Evolutionary conservation across 805 yeast genomes (phyloP).

Genomic region (Blastobotrys robertii): DNA sequence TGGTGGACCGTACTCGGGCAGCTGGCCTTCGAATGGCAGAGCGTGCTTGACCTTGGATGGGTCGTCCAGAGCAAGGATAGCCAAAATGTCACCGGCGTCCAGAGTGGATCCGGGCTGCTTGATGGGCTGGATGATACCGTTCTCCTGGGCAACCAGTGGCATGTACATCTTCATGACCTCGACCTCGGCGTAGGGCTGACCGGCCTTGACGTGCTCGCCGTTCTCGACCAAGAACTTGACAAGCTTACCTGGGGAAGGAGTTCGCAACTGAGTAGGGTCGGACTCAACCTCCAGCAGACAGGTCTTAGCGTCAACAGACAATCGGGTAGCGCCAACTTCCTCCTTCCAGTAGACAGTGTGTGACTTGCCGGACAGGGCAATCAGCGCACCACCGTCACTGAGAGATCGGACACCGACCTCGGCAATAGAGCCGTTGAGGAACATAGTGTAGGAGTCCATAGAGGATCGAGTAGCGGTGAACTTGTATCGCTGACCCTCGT

Average conservation of each 20-base stretch:
- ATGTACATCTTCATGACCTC: constrained; percentile 99
- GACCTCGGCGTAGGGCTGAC: constrained; percentile 95
- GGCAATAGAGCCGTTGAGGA: constrained; percentile 86
- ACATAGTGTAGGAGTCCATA: constrained; percentile 72
- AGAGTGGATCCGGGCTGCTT: constrained; percentile 99
- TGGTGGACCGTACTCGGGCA: constrained; percentile 84
- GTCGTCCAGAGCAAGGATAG: constrained; percentile 88
- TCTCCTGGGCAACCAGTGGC: constrained; percentile 91
- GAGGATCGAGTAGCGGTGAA: constrained; percentile 95
- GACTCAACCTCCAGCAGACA: constrained; percentile 90
- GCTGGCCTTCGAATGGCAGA: constrained; percentile 84
- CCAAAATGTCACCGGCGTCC: constrained; percentile 93
- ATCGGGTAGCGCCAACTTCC: constrained; percentile 89
- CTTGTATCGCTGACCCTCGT: constrained; percentile 86
- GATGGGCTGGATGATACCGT: constrained; percentile 83
- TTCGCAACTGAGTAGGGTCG: constrained; percentile 96
- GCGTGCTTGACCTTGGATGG: constrained; percentile 98
- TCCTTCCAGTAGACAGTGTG: constrained; percentile 97
- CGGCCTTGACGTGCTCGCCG: constrained; percentile 86
- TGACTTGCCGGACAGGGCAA: constrained; percentile 83
- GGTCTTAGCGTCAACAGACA: constrained; percentile 92
- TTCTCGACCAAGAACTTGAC: constrained; percentile 88
- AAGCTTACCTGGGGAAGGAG: constrained; percentile 98
- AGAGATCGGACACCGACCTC: constrained; percentile 81
- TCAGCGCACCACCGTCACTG: constrained; percentile 88